Conservation (phyloP, 768 basidiomycete species). For the Mrakia blollopis region DNA sequence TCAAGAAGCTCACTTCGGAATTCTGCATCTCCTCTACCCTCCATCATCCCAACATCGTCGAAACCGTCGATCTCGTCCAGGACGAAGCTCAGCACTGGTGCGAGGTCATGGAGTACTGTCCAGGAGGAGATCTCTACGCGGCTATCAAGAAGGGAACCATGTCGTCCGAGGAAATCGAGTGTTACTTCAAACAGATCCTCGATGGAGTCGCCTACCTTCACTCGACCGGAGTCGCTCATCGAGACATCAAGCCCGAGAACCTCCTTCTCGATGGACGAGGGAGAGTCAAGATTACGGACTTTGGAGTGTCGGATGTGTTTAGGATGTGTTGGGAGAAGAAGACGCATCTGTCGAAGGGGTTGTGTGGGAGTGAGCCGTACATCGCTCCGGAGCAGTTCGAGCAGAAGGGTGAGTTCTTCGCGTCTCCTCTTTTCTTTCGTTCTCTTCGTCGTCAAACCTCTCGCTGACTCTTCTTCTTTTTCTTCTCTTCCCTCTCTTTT, state of each 20-base stretch:
- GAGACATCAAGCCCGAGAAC: conserved; percentile 98
- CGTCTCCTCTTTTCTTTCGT: background rate
- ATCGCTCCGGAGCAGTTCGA: conserved; percentile 98
- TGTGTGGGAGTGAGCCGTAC: conserved; percentile 97
- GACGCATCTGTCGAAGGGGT: conserved; percentile 91
- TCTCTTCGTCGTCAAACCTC: background rate
- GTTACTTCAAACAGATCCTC: conserved; percentile 95
- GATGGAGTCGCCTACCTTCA: conserved; percentile 85
- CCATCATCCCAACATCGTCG: conserved; percentile 89
- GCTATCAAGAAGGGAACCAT: conserved; percentile 97
- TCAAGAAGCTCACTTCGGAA: conserved; percentile 99
- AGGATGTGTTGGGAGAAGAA: conserved; percentile 96
- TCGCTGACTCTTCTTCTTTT: conserved; percentile 30
- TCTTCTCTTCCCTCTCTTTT: conserved; percentile 47
- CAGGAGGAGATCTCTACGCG: conserved; percentile 95
- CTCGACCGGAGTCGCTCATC: conserved; percentile 93
- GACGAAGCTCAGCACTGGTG: conserved; percentile 97
- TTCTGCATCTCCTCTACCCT: conserved; percentile 97
- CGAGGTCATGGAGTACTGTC: conserved; percentile 99
- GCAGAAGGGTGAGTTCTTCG: conserved; percentile 77
- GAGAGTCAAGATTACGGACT: conserved; percentile 79
- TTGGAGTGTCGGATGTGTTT: conserved; percentile 98
- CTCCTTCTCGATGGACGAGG: conserved; percentile 87
- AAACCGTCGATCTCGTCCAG: conserved; percentile 98
- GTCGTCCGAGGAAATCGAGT: conserved; percentile 88